phyloP scores from a whole-genome alignment of 331 rosid species.

The Saraca asoca region DNA sequence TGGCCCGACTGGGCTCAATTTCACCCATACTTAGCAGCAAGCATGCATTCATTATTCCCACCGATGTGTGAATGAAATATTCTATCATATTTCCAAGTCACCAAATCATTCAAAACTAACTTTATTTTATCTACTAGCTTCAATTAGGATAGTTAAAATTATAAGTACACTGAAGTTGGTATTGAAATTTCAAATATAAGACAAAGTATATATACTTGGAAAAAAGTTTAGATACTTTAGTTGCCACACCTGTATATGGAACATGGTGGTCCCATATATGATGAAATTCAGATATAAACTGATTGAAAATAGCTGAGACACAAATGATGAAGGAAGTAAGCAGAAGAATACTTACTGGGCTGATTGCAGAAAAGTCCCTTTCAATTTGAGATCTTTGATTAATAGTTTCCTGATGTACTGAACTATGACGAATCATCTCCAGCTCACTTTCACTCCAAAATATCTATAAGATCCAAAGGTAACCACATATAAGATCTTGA shows the following conservation, averaged over 20 bases:
- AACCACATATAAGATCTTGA: constrained; percentile 10
- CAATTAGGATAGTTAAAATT: background rate
- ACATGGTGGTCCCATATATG: background rate
- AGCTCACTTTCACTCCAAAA: constrained; percentile 72
- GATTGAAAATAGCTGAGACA: constrained; percentile 14
- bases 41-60: too few species aligned
- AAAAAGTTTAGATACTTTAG: background rate
- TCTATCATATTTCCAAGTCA: background rate
- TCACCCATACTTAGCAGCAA: too few species aligned
- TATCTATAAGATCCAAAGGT: constrained; percentile 48
- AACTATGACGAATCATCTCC: constrained; percentile 67
- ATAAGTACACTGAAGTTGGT: constrained; percentile 12
- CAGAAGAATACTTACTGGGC: constrained; percentile 38
- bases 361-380: constrained; percentile 57
- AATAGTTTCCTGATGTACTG: constrained; percentile 61
- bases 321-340: constrained; percentile 12
- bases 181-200: background rate
- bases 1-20: too few species aligned
- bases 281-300: constrained; percentile 7
- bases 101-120: background rate
- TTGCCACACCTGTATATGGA: constrained; percentile 1
- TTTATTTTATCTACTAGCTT: background rate
- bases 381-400: constrained; percentile 55
- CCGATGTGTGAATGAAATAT: too few species aligned
- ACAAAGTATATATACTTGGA: background rate